Percentiles rank a stretch among this genome's conserved stretches.
Evolutionary conservation across 176 grass and related monocot species (phyloP).

Genomic region (Phoenix roebelenii): DNA sequence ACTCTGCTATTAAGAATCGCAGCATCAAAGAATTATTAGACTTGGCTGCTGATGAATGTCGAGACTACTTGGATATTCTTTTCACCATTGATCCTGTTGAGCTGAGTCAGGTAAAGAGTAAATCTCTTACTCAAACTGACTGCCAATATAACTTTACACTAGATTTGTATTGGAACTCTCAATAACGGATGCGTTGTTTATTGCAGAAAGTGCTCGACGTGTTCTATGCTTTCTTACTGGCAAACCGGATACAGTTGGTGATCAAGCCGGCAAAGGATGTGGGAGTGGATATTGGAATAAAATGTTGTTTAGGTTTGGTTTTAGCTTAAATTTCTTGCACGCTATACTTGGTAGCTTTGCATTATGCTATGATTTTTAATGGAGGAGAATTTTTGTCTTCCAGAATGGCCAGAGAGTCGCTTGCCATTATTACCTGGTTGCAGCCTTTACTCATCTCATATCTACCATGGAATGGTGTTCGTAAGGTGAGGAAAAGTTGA

Average conservation of each 20-base stretch:
- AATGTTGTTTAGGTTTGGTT: conserved; percentile 41
- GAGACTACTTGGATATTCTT: conserved; percentile 18
- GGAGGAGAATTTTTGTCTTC: not conserved
- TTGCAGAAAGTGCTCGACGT: conserved; percentile 34
- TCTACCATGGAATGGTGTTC: conserved; percentile 44
- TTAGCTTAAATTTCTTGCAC: not conserved
- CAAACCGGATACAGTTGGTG: conserved; percentile 43
- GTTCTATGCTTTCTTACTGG: conserved; percentile 34
- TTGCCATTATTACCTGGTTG: conserved; percentile 54
- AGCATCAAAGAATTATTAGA: conserved; percentile 43
- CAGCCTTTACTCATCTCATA: conserved; percentile 32
- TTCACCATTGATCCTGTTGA: conserved; percentile 6
- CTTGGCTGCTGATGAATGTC: conserved; percentile 47
- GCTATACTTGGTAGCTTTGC: no score
- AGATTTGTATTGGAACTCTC: not conserved
- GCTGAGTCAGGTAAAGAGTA: conserved; percentile 39
- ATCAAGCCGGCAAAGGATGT: conserved; percentile 36
- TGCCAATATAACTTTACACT: no score
- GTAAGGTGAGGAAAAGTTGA: conserved; percentile 32
- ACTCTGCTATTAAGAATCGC: conserved; percentile 60
- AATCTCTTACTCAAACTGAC: no score
- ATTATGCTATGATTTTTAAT: no score
- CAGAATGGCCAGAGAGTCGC: conserved; percentile 43
- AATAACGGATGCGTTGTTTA: not conserved
- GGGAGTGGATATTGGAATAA: conserved; percentile 52